These are phyloP conservation scores for Coniferiporia sulphurascens DNA, from an alignment of 1,284 basidiomycete genomes.

Conservation along the genomic window DNA sequence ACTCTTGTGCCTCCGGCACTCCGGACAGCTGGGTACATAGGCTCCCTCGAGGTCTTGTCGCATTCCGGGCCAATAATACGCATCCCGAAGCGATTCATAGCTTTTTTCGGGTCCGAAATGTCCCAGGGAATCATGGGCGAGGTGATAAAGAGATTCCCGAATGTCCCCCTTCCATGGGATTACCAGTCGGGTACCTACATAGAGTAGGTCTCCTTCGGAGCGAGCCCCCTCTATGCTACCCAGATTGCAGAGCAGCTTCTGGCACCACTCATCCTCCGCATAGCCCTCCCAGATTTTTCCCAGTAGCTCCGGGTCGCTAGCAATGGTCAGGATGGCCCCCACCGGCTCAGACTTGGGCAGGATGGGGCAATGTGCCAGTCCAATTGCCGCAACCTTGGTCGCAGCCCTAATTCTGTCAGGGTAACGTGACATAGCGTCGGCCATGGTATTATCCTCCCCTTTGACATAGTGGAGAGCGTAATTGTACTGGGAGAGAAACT, in stretches of 20 bases:
- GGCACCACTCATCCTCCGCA: conserved; percentile 25
- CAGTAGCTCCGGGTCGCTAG: conserved; percentile 23
- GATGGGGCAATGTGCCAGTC: neutral
- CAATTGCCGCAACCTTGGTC: neutral
- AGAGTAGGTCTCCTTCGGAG: conserved; percentile 26
- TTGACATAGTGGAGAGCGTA: conserved; percentile 31
- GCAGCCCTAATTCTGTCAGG: no score
- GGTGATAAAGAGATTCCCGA: conserved; percentile 22
- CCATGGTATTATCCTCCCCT: conserved; percentile 32
- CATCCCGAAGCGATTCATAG: conserved; percentile 13
- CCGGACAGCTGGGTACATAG: conserved; percentile 22
- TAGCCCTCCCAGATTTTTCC: conserved; percentile 28
- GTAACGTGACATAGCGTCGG: conserved; percentile 33
- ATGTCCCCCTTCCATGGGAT: conserved; percentile 25
- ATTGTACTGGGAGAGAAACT: conserved; percentile 33
- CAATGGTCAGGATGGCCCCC: conserved; percentile 21
- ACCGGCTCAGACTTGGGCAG: neutral
- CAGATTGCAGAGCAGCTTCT: conserved; percentile 19
- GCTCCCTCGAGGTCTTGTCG: conserved; percentile 13
- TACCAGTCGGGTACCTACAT: conserved; percentile 26
- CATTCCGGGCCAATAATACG: conserved; percentile 24
- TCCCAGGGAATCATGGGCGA: conserved; percentile 24
- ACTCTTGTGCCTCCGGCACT: conserved; percentile 24
- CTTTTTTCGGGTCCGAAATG: conserved; percentile 26
- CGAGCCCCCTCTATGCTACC: conserved; percentile 18